Evolutionary conservation across 768 basidiomycete species (phyloP).

Genomic region (Lactarius akahatsu): DNA sequence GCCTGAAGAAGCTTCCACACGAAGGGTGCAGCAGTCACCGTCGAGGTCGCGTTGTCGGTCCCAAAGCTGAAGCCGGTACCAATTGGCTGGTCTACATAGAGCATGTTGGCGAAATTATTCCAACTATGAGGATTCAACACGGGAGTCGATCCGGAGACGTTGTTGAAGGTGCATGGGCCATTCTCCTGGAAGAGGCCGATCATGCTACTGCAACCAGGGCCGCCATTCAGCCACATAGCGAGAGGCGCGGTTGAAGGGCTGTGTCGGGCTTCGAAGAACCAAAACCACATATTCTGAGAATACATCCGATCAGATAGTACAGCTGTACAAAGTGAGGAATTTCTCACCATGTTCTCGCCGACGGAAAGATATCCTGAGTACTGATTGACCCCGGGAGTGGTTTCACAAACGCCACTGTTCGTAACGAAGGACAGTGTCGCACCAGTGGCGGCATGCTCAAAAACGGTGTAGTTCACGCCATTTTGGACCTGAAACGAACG

Average conservation of each 20-base stretch:
- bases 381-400: not conserved
- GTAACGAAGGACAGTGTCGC: not conserved
- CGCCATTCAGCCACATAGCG: conserved; percentile 10
- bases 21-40: not conserved
- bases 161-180: conserved; percentile 21
- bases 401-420: not conserved
- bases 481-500: conserved; percentile 3
- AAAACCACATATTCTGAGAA: conserved; percentile 12
- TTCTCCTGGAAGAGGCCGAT: conserved; percentile 18
- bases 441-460: conserved; percentile 1
- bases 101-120: conserved; percentile 25
- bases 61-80: not conserved
- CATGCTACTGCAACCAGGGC: conserved; percentile 1
- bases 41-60: not conserved
- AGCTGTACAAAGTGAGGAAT: not conserved
- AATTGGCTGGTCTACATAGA: conserved; percentile 26
- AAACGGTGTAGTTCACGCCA: conserved; percentile 1
- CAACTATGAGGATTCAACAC: conserved; percentile 14
- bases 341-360: not conserved
- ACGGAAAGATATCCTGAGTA: conserved; percentile 5
- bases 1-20: conserved; percentile 2
- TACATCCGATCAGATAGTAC: not conserved
- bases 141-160: conserved; percentile 7
- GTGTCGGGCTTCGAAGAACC: conserved; percentile 10
- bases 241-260: conserved; percentile 4